Evolutionary conservation across 331 rosid genomes (phyloP), one percentile per base, ranked within the genome.

Genomic region (Quercus lobata): DNA sequence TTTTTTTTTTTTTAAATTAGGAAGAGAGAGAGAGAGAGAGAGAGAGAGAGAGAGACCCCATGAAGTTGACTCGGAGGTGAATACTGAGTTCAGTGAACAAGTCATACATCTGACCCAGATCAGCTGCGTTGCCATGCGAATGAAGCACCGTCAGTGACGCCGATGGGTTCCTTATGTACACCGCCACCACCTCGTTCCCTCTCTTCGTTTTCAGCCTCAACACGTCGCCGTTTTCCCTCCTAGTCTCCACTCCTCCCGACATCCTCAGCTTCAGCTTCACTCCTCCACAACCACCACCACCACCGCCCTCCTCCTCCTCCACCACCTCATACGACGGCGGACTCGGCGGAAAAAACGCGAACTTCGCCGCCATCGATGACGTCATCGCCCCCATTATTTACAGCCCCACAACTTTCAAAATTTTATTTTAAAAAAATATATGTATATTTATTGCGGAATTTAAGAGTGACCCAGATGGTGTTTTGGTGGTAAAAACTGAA

Each of bases 31-130:
- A 41, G 49, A 44, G 29, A 9, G 6, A 57, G 19, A n/a, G n/a
- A n/a, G n/a, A 44, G 29, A 9, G 6, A 57, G n/a, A 4, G 54
- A 80, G 93, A 57, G 27, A 95, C 99, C 98, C 93, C 72, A 95
- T 60, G 78, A 95, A 85, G 87, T 95, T 93, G 81, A 93, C 92
- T 80, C 97, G 86, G 79, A 95, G 99, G 61, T 90, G 94, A 61
- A 79, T 41, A 84, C 98, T 91, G 81, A 93, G 97, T 72, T 93
- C 96, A 27, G 85, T 76, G 82, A 95, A 93, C 80, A 91, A 85
- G 78, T 90, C 97, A 89, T 90, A 93, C 97, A 95, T 95, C 94
- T 91, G 99, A 71, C 97, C 97, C 83, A 95, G 91, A 95, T 92
- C 97, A 80, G 99, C 94, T 1, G 99, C 99, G 80, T 92, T 95